phyloP scores from a whole-genome alignment of 768 basidiomycete genomes.

The Erythrobasidium yunnanense region DNA sequence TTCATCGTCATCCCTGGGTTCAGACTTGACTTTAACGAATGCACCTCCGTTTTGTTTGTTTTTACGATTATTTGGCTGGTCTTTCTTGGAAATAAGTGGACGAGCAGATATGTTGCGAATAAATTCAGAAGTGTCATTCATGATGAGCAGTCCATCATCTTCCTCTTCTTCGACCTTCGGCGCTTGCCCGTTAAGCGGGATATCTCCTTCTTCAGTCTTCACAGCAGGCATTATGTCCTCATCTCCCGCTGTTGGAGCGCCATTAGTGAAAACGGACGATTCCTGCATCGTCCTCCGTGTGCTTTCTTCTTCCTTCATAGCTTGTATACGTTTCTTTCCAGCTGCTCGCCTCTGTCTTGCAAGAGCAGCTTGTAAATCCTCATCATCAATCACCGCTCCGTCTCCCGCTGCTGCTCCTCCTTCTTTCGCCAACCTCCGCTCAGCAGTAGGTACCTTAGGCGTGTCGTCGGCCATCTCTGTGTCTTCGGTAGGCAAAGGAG shows the following conservation, averaged over 20 bases:
- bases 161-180: slow-evolving; percentile 39
- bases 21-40: slow-evolving; percentile 38
- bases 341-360: slow-evolving; percentile 74
- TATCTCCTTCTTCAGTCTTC: slow-evolving; percentile 11
- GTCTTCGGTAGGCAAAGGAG: too few species aligned
- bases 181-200: neutral
- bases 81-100: slow-evolving; percentile 3
- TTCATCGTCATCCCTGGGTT: slow-evolving; percentile 34
- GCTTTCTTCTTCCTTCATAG: slow-evolving; percentile 26
- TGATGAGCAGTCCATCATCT: slow-evolving; percentile 57
- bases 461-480: slow-evolving; percentile 40
- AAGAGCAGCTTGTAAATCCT: slow-evolving; percentile 87
- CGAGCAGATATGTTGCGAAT: slow-evolving; percentile 50
- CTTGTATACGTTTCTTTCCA: slow-evolving; percentile 61
- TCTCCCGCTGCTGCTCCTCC: slow-evolving; percentile 3
- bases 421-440: slow-evolving; percentile 16
- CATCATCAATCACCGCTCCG: slow-evolving; percentile 69
- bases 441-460: slow-evolving; percentile 11
- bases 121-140: slow-evolving; percentile 96
- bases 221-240: slow-evolving; percentile 42
- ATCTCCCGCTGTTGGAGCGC: slow-evolving; percentile 48
- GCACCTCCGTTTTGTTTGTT: neutral
- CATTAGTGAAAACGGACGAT: slow-evolving; percentile 32
- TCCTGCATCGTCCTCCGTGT: slow-evolving; percentile 37
- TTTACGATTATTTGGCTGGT: neutral